Conservation (phyloP, 805 yeast species). For the Torulaspora franciscae region DNA sequence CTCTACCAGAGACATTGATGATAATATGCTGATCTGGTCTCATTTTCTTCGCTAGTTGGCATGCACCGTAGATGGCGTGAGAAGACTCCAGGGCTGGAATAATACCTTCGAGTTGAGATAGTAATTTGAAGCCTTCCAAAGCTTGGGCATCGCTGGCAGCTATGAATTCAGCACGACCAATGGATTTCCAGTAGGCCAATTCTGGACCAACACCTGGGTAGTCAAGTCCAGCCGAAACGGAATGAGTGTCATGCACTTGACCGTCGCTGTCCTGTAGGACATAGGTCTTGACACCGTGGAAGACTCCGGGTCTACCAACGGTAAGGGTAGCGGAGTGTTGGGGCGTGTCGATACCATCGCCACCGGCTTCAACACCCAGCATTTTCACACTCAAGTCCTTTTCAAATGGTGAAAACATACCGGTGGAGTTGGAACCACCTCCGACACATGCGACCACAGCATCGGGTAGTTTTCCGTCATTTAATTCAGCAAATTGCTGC, state of each 20-base stretch:
- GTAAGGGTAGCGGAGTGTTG: conserved; percentile 91
- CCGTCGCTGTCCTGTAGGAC: conserved; percentile 90
- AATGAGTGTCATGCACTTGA: conserved; percentile 95
- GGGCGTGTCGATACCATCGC: conserved; percentile 88
- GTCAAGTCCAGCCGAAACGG: conserved; percentile 97
- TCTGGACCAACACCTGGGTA: conserved; percentile 99
- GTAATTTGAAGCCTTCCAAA: conserved; percentile 76
- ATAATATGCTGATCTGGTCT: conserved; percentile 72
- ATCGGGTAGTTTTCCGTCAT: conserved; percentile 81
- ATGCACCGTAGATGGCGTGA: conserved; percentile 91
- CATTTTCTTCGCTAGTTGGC: conserved; percentile 81
- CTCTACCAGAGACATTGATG: conserved; percentile 94
- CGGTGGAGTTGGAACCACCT: conserved; percentile 96
- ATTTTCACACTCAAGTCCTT: conserved; percentile 70
- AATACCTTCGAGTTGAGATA: conserved; percentile 94
- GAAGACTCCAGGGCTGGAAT: conserved; percentile 98
- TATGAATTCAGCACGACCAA: conserved; percentile 84
- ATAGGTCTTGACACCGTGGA: conserved; percentile 95
- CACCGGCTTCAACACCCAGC: conserved; percentile 98
- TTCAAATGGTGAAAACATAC: conserved; percentile 93
- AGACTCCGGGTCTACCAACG: conserved; percentile 94
- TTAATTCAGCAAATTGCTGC: conserved; percentile 76
- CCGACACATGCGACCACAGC: conserved; percentile 98
- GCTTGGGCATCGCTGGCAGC: conserved; percentile 98
- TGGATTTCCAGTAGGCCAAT: conserved; percentile 88